Conservation (phyloP, 164 flowering plant genomes). For the Warburgia ugandensis region DNA sequence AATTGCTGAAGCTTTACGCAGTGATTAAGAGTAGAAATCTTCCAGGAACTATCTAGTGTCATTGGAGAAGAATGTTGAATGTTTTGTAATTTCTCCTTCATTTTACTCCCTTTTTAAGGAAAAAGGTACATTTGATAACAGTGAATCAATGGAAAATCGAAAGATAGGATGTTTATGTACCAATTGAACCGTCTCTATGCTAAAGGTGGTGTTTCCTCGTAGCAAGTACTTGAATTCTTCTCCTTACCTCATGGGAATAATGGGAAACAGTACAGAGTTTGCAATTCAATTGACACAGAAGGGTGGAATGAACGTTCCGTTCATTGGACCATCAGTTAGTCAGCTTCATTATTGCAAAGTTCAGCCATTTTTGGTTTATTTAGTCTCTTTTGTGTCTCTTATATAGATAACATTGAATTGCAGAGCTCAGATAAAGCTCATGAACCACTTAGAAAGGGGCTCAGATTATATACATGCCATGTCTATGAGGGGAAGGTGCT, state of each 20-base stretch:
- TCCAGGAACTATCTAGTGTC: slow-evolving; percentile 33
- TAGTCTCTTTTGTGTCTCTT: background rate
- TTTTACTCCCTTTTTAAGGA: slow-evolving; percentile 34
- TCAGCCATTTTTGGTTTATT: background rate
- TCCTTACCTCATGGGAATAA: slow-evolving; percentile 25
- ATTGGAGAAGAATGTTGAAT: slow-evolving; percentile 61
- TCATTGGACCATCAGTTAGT: slow-evolving; percentile 46
- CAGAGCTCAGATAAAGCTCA: slow-evolving; percentile 46
- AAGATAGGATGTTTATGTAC: background rate
- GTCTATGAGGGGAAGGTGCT: slow-evolving; percentile 44
- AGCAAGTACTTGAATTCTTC: slow-evolving; percentile 62
- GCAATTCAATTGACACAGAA: slow-evolving; percentile 41
- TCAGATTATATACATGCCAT: slow-evolving; percentile 49
- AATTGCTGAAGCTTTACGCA: slow-evolving; percentile 43
- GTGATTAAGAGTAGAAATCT: slow-evolving; percentile 41
- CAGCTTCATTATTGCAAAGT: background rate
- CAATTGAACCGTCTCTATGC: background rate
- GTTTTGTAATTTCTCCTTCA: slow-evolving; percentile 41
- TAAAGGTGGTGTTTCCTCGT: slow-evolving; percentile 11
- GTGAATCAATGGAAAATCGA: background rate
- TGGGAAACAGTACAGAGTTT: slow-evolving; percentile 44
- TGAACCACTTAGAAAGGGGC: slow-evolving; percentile 46
- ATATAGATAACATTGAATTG: slow-evolving; percentile 2
- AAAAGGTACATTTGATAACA: slow-evolving; percentile 32
- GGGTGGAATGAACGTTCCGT: slow-evolving; percentile 53